Base-by-base conservation (phyloP, 1,139 yeast species). In the Kluyveromyces marxianus region DNA sequence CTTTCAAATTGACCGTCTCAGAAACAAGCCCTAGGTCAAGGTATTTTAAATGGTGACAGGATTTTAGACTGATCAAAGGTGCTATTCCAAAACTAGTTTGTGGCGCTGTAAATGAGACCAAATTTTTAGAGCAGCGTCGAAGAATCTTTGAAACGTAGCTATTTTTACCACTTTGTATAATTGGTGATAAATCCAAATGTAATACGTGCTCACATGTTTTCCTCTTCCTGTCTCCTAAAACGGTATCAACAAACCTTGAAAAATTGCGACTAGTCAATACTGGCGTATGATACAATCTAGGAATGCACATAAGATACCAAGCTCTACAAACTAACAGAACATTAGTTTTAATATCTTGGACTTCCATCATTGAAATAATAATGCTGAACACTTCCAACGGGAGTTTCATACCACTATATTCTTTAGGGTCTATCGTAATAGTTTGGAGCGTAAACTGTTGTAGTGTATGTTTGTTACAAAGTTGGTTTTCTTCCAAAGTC, bases 11-110 rank as follows among this genome's bases (percentile, higher is more conserved):
- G 7, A 92, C 83, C 0, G 95, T 88, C 64, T 90, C 97, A 3
- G 96, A 85, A 1, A 92, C 97, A 36, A 89, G 72, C n/a, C 96
- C 76, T 48, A 92, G 66, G 62, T 92, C 97, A 33, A 92, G 68
- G 0, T 80, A 75, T 49, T 72, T 73, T 46, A 92, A 67, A 37
- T 75, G 71, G 25, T 68, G 68, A 63, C 98, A 92, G 44, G 81
- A 72, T 48, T 85, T 77, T 43, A 92, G 69, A 40, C 95, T 83
- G 25, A 88, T 75, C 54, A 90, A 68, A 0, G 97, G 97, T 0
- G 95, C 87, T 48, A 83, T 75, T 0, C 97, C 97, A 69, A 92
- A 90, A 68, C 95, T 85, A 33, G 97, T 83, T 60, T 90, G 97
- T 1, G 97, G 96, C 0, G 97, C 97, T 5, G 85, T 77, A 58